Percentiles rank a stretch among this genome's conserved stretches.
These are phyloP conservation scores for Hypoxylon sp. DNA, from an alignment of 2,329 filamentous ascomycete species.

Conservation along the genomic window DNA sequence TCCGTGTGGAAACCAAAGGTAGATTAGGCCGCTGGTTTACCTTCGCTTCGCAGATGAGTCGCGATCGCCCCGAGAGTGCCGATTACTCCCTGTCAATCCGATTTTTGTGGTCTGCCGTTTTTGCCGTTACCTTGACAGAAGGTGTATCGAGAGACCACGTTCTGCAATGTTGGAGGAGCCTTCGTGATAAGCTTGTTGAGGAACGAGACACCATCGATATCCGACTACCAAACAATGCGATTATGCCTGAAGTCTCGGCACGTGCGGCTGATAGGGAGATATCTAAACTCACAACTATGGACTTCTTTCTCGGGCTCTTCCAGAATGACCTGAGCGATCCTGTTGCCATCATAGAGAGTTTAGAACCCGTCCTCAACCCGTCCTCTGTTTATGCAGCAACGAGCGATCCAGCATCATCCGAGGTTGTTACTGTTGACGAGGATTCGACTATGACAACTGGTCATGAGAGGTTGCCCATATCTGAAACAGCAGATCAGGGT, in stretches of 20 bases:
- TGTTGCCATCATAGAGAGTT: slow-evolving; percentile 86
- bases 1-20: slow-evolving; percentile 65
- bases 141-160: slow-evolving; percentile 70
- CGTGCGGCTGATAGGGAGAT: slow-evolving; percentile 91
- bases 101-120: slow-evolving; percentile 71
- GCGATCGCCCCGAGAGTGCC: slow-evolving; percentile 54
- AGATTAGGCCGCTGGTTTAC: slow-evolving; percentile 68
- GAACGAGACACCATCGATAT: slow-evolving; percentile 62
- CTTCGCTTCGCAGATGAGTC: slow-evolving; percentile 64
- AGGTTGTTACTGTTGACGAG: slow-evolving; percentile 40
- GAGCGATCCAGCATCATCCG: slow-evolving; percentile 38
- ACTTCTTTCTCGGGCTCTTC: slow-evolving; percentile 94
- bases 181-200: slow-evolving; percentile 66
- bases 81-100: slow-evolving; percentile 64
- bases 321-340: slow-evolving; percentile 86
- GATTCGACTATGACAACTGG: slow-evolving; percentile 38
- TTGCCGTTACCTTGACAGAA: slow-evolving; percentile 67
- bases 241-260: slow-evolving; percentile 89
- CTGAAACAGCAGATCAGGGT: slow-evolving; percentile 68
- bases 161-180: slow-evolving; percentile 71
- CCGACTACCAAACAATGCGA: slow-evolving; percentile 83
- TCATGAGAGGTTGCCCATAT: slow-evolving; percentile 59
- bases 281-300: slow-evolving; percentile 92
- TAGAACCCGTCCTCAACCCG: slow-evolving; percentile 92
- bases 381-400: slow-evolving; percentile 65